A percentile compares a stretch with the other conserved stretches of the same genome.
phyloP scores from a whole-genome alignment of 2,329 filamentous ascomycete species.

The Talaromyces piceae region DNA sequence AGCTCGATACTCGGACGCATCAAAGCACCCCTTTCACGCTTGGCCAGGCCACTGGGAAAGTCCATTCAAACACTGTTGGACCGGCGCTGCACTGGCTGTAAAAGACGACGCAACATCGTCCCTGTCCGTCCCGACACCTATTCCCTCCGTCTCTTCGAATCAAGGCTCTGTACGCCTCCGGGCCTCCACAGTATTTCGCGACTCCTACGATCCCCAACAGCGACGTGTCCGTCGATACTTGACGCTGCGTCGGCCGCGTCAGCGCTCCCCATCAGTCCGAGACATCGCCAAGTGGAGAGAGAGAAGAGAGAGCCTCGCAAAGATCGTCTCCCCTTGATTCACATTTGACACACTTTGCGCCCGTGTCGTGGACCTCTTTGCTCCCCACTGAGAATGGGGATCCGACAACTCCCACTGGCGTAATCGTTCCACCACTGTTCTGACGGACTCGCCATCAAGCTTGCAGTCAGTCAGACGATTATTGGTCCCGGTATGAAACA shows the following conservation, averaged over 20 bases:
- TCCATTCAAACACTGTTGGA: too few relatives aligned
- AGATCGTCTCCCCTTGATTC: background rate
- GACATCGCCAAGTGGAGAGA: background rate
- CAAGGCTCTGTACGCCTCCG: background rate
- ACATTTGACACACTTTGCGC: background rate
- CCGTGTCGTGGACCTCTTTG: background rate
- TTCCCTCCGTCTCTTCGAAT: background rate
- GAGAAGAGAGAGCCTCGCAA: background rate
- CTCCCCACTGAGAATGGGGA: background rate
- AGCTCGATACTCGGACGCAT: too few relatives aligned
- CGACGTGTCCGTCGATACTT: background rate
- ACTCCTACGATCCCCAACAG: background rate
- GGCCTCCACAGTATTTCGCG: background rate
- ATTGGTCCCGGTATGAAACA: background rate
- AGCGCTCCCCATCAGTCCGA: background rate
- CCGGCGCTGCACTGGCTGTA: too few relatives aligned
- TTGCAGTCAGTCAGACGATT: background rate
- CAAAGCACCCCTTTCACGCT: too few relatives aligned
- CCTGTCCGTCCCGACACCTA: too few relatives aligned
- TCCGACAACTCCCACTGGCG: background rate
- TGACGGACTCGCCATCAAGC: background rate
- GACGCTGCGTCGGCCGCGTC: background rate
- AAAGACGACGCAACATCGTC: too few relatives aligned
- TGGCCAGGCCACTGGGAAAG: too few relatives aligned
- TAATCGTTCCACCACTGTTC: background rate